Evolutionary conservation across 768 basidiomycete species (phyloP).

Genomic region (Hygrocybe punicea): DNA sequence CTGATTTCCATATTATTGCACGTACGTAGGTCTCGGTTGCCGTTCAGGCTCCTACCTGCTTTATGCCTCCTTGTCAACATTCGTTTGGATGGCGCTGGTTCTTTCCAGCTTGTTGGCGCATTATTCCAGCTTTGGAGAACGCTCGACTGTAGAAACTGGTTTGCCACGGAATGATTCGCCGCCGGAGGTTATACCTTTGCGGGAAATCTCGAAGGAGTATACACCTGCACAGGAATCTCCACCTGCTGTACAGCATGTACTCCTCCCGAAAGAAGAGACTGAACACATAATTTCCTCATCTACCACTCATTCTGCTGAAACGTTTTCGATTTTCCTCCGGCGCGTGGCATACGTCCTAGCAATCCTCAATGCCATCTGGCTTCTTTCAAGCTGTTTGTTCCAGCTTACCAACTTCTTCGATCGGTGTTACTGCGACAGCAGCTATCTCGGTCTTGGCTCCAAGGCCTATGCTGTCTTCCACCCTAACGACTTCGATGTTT

Average conservation of each 20-base stretch:
- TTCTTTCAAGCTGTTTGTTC: conserved; percentile 28
- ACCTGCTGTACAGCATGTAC: too few relatives aligned
- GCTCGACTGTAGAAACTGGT: not conserved
- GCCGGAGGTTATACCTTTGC: not conserved
- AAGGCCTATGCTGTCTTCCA: conserved; percentile 32
- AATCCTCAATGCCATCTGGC: conserved; percentile 30
- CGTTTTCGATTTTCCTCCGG: conserved; percentile 25
- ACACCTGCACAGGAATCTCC: too few relatives aligned
- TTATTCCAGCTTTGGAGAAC: conserved; percentile 14
- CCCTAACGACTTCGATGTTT: conserved; percentile 18
- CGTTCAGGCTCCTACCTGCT: conserved; percentile 31
- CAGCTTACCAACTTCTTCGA: conserved; percentile 35
- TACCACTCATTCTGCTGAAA: conserved; percentile 6
- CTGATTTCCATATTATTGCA: conserved; percentile 6
- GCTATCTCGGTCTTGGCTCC: conserved; percentile 25
- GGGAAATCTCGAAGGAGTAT: not conserved
- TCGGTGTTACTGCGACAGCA: conserved; percentile 38
- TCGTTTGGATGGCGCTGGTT: conserved; percentile 31
- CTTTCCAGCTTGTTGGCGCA: conserved; percentile 30
- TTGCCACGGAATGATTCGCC: not conserved
- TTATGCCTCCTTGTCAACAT: conserved; percentile 31
- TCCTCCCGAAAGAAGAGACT: not conserved
- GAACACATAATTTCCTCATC: not conserved
- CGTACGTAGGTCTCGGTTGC: conserved; percentile 34
- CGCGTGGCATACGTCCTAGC: conserved; percentile 31